phyloP scores from a whole-genome alignment of 495 filamentous ascomycete species.

The Neurospora pannonica region DNA sequence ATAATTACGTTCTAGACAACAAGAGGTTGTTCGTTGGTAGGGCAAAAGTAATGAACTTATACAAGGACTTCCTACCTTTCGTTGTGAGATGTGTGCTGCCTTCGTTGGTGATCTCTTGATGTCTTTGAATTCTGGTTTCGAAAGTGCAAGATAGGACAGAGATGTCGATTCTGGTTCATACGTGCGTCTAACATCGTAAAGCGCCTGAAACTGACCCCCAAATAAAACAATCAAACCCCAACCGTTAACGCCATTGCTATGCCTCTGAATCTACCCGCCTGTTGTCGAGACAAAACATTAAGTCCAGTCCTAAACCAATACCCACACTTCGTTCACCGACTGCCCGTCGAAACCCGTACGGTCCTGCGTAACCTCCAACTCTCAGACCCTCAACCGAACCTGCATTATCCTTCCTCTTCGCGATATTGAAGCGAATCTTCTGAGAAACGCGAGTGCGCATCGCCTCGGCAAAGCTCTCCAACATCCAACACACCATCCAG shows the following conservation, averaged over 20 bases:
- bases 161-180: not conserved
- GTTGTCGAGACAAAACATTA: not conserved
- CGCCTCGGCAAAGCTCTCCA: not conserved
- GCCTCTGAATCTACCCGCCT: not conserved
- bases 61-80: not conserved
- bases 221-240: not conserved
- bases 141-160: not conserved
- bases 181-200: not conserved
- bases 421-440: not conserved
- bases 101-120: too few relatives aligned
- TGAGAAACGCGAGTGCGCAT: not conserved
- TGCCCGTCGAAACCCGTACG: not conserved
- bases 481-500: not conserved
- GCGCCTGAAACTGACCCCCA: not conserved
- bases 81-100: not conserved
- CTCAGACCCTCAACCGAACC: not conserved
- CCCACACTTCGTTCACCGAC: not conserved
- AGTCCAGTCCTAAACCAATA: not conserved
- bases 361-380: not conserved
- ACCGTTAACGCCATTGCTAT: constrained; percentile 15
- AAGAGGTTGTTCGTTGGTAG: not conserved
- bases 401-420: not conserved
- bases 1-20: not conserved
- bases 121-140: not conserved
- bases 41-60: not conserved